Conservation (phyloP, 306 rosid species). For the Castanea crenata region DNA sequence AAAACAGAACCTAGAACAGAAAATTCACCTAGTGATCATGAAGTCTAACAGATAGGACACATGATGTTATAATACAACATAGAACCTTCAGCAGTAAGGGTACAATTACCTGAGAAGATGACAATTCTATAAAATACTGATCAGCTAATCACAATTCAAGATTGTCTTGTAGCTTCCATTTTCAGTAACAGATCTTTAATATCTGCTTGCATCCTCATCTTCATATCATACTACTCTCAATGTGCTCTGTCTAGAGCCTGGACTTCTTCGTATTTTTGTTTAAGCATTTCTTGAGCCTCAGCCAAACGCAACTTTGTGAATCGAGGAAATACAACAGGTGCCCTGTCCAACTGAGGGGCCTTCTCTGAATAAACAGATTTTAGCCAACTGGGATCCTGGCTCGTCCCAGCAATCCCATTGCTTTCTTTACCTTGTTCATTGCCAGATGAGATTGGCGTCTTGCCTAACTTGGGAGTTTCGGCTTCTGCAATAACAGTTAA, state of each 20-base stretch:
- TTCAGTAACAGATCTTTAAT: too few species aligned
- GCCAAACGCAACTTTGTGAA: constrained; percentile 51
- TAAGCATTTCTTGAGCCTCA: constrained; percentile 78
- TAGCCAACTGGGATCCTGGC: constrained; percentile 80
- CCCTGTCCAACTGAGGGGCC: constrained; percentile 54
- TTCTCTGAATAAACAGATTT: constrained; percentile 69
- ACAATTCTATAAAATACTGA: constrained; percentile 23
- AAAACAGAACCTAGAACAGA: constrained; percentile 17
- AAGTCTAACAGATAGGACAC: constrained; percentile 33
- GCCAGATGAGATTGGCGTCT: constrained; percentile 37
- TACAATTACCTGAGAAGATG: constrained; percentile 34
- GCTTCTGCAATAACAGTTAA: constrained; percentile 53
- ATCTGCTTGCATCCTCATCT: constrained; percentile 90
- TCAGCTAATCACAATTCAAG: constrained; percentile 41
- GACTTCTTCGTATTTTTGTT: constrained; percentile 72
- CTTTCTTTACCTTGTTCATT: constrained; percentile 61
- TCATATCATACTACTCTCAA: constrained; percentile 76
- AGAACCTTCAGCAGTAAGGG: constrained; percentile 28
- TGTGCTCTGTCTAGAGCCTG: constrained; percentile 78
- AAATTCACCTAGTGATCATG: constrained; percentile 38
- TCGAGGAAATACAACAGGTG: constrained; percentile 56
- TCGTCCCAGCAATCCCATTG: constrained; percentile 65
- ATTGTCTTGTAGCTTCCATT: constrained; percentile 96
- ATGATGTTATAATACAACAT: constrained; percentile 30
- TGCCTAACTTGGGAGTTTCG: constrained; percentile 64